A percentile compares a stretch with the other conserved stretches of the same genome.
phyloP scores from a whole-genome alignment of 257 asterid species.

The Solanum clarkiae region DNA sequence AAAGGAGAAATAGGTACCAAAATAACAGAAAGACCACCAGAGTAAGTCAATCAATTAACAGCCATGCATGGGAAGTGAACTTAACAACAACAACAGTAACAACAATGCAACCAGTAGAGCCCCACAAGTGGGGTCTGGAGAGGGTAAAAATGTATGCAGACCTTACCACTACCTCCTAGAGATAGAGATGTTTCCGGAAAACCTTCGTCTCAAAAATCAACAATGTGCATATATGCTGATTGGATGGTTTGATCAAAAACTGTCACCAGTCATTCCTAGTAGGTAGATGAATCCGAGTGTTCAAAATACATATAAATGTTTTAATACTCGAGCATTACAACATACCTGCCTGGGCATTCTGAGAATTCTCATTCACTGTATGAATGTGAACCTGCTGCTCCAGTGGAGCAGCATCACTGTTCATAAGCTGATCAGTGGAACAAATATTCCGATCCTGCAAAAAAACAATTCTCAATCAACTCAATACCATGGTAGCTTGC shows the following conservation, averaged over 20 bases:
- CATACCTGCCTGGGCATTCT: slow-evolving; percentile 11
- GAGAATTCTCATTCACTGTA: neutral
- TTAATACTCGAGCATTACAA: neutral
- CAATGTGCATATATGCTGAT: neutral
- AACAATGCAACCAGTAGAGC: no score
- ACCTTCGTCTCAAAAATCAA: no score
- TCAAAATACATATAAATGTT: neutral
- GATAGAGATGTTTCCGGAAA: no score
- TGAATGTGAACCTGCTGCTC: slow-evolving; percentile 4
- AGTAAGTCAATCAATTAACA: neutral
- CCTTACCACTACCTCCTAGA: no score
- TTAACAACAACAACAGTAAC: neutral
- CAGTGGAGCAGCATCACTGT: neutral
- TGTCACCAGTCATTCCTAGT: neutral
- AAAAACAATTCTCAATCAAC: neutral
- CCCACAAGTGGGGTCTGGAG: no score
- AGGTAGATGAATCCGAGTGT: neutral
- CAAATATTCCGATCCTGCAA: slow-evolving; percentile 10
- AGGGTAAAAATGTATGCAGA: no score
- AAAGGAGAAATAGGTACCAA: neutral
- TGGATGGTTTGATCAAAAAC: neutral
- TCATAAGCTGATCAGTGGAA: neutral
- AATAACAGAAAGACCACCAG: neutral
- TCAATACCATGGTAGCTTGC: neutral
- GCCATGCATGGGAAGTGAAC: neutral